Evolutionary conservation across 202 grass and related monocot genomes (phyloP).

Genomic region (Dendrocalamus latiflorus): DNA sequence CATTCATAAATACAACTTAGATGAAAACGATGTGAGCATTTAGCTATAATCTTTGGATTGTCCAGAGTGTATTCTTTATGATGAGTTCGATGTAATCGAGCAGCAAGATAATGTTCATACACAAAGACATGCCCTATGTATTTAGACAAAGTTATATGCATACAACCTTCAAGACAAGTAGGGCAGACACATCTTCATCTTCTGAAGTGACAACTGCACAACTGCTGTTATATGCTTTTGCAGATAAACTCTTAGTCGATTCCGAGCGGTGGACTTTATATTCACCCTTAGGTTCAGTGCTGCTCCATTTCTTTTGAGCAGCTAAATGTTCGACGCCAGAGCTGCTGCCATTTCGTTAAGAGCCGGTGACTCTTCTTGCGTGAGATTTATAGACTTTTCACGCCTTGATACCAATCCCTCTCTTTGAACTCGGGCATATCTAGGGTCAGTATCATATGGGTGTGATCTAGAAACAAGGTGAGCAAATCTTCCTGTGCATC

Average conservation of each 20-base stretch:
- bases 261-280: constrained; percentile 52
- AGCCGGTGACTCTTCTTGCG: constrained; percentile 55
- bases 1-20: constrained; percentile 96
- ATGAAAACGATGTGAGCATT: constrained; percentile 89
- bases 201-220: constrained; percentile 57
- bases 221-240: constrained; percentile 53
- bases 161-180: constrained; percentile 81
- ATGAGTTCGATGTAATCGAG: not conserved
- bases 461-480: constrained; percentile 70
- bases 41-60: constrained; percentile 75
- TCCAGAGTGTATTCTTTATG: constrained; percentile 65
- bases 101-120: not conserved
- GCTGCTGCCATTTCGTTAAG: constrained; percentile 79
- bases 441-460: constrained; percentile 67
- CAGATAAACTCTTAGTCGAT: constrained; percentile 65
- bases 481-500: not conserved
- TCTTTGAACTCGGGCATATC: constrained; percentile 64
- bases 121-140: not conserved
- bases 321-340: constrained; percentile 59
- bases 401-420: constrained; percentile 87
- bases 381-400: constrained; percentile 74
- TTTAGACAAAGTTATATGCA: not conserved
- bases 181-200: constrained; percentile 95
- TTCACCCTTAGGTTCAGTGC: constrained; percentile 58
- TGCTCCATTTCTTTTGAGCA: constrained; percentile 64